Base-by-base conservation (phyloP, 192 early-diverging fungal species). In the Coemansia sp. region DNA sequence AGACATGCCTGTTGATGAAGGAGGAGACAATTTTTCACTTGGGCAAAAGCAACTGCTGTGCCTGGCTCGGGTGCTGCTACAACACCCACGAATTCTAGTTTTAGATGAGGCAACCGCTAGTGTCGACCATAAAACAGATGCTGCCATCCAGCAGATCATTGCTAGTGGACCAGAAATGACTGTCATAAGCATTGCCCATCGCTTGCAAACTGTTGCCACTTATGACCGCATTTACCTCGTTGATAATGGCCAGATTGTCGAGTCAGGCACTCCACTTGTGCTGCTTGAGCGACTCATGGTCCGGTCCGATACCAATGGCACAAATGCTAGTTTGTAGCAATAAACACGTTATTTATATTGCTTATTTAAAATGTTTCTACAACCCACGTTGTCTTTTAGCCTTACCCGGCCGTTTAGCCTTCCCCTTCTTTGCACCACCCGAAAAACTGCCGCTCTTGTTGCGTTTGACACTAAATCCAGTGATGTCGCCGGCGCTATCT, bases 31-130 rank as follows among this genome's bases (percentile, higher is more conserved):
- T 55, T 78, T 91, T 50, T 88, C 86, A 15, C 84, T 85, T 8
- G 91, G 91, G 2, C 88, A 93, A 68, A 72, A 86, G n/a, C 91
- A 93, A 65, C 66, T 85, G 3, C 36, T 87, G 18, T 85, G 82
- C 39, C 51, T 87, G 26, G 78, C 81, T 5, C 65, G 88, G 3
- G 88, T 85, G 0, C 51, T 91, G 33, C 68, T 92, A 19, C 70
- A 84, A 18, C 83, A 81, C 33, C 84, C 88, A 23, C 82, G 80
- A 28, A 79, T 94, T 26, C 61, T 94, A 40, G 82, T 94, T 36
- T 79, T 94, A 47, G 92, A 94, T 61, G 92, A 94, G 66, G 91
- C 82, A 8, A 84, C 82, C 10, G 84, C 84, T 28, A 84, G 78
- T 57, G 79, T 86, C 3, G 84, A 86, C 60, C 62, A 82, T 36